Evolutionary conservation across 805 yeast genomes (phyloP), one percentile per base, ranked within the genome.

Genomic region (Lipomyces anomalus): DNA sequence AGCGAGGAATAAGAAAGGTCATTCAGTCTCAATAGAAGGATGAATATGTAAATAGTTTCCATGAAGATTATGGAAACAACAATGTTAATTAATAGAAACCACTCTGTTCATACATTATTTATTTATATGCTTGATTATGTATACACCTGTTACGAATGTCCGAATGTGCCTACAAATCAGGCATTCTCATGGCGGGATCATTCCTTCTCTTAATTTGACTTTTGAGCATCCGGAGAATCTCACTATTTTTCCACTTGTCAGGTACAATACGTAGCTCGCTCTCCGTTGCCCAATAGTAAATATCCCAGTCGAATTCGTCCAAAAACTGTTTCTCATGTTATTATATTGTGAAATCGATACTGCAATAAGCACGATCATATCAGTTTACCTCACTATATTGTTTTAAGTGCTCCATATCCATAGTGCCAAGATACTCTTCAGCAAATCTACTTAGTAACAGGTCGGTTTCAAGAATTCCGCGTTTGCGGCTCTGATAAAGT

Each of bases 281-380:
- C 55, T 76, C 78, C 2, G 97, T 87, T 22, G 95, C 95, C 98
- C 98, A 90, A 69, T 92, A 92, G 66, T 86, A 92, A 50, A 92
- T 89, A 65, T 92, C 98, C 98, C 98, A 92, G 66, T 92, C 98
- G n/a, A 90, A 78, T 66, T 90, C 95, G 64, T 92, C 95, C 61
- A 92, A 72, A 47, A 92, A 67, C 42, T 45, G 26, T 35, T 46
- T 72, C n/a, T n/a, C n/a, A n/a, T n/a, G n/a, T n/a, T n/a, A n/a
- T n/a, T n/a, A n/a, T 62, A 28, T 28, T 28, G 32, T 28, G n/a
- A 28, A n/a, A 13, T 28, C 13, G 32, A 13, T 13, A n/a, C 13
- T 28, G 32, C 13, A n/a, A 13, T 28, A 13, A 28, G 32, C 13
- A 13, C 32, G 16, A 20, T 26, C 30, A 17, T 13, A 34, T 20